Evolutionary conservation across 768 basidiomycete species (phyloP).

Genomic region (Mycena indigotica): DNA sequence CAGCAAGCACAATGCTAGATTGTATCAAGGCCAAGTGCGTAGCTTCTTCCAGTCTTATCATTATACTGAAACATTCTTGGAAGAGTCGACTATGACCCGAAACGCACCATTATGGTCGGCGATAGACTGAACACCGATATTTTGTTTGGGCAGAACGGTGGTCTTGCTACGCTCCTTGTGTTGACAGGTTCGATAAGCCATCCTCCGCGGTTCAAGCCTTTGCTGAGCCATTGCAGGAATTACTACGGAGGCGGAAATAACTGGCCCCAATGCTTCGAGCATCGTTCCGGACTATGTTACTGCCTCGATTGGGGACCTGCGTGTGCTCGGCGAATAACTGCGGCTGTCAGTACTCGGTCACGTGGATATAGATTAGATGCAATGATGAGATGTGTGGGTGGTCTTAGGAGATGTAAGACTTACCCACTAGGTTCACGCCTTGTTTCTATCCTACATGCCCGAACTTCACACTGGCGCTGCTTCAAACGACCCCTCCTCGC

Average conservation of each 20-base stretch:
- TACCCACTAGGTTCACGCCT: too few relatives aligned
- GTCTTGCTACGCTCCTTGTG: conserved; percentile 85
- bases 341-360: too few relatives aligned
- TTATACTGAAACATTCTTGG: conserved; percentile 15
- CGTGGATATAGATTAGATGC: too few relatives aligned
- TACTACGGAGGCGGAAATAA: conserved; percentile 71
- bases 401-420: too few relatives aligned
- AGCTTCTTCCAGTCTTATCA: background rate
- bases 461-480: too few relatives aligned
- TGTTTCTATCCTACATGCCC: too few relatives aligned
- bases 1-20: conserved; percentile 47
- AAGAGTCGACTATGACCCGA: conserved; percentile 86
- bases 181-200: conserved; percentile 68
- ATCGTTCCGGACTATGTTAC: conserved; percentile 85
- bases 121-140: conserved; percentile 97
- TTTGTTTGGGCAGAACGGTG: conserved; percentile 85
- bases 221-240: conserved; percentile 55
- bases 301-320: conserved; percentile 79
- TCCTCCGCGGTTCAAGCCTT: background rate
- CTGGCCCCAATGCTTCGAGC: conserved; percentile 66
- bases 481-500: too few relatives aligned
- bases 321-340: conserved; percentile 36
- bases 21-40: conserved; percentile 74
- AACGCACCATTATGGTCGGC: conserved; percentile 90
- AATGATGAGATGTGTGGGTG: too few relatives aligned